Evolutionary conservation across 208 protist species (phyloP).

Genomic region (Trypanosoma cruzi): DNA sequence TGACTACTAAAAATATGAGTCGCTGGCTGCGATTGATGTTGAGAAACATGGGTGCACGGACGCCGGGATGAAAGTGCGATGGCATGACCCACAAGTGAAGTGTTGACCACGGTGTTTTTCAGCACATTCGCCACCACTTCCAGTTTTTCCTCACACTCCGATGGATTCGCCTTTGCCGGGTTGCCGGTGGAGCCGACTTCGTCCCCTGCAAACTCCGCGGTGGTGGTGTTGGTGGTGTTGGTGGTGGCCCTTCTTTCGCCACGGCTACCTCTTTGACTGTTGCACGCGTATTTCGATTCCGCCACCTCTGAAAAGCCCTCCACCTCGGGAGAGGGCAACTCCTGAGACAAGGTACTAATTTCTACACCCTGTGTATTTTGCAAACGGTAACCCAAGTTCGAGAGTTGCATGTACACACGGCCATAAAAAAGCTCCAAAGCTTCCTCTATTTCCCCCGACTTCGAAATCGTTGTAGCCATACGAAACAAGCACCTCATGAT

Average conservation of each 20-base stretch:
- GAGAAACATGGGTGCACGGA: neutral
- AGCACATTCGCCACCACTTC: neutral
- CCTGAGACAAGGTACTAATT: neutral
- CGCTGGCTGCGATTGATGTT: neutral
- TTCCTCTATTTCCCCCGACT: conserved; percentile 55
- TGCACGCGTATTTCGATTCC: neutral
- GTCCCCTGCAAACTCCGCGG: neutral
- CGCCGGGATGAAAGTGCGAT: neutral
- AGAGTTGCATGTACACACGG: conserved; percentile 66
- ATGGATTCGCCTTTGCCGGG: neutral
- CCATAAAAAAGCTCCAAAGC: conserved; percentile 79
- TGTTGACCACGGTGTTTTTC: conserved; percentile 9
- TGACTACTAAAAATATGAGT: neutral
- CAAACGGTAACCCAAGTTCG: conserved; percentile 53
- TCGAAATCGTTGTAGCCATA: conserved; percentile 42
- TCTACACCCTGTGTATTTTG: conserved; percentile 10
- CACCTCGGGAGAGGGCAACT: neutral
- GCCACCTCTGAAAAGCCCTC: neutral
- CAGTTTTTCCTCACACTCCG: neutral
- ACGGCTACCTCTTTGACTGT: neutral
- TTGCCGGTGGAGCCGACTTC: neutral
- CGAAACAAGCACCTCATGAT: conserved; percentile 70
- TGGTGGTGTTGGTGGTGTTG: too few species aligned
- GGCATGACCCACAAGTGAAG: conserved; percentile 6
- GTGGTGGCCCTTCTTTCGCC: neutral